phyloP scores from a whole-genome alignment of 805 yeast genomes.

The Kuraishia capsulata region DNA sequence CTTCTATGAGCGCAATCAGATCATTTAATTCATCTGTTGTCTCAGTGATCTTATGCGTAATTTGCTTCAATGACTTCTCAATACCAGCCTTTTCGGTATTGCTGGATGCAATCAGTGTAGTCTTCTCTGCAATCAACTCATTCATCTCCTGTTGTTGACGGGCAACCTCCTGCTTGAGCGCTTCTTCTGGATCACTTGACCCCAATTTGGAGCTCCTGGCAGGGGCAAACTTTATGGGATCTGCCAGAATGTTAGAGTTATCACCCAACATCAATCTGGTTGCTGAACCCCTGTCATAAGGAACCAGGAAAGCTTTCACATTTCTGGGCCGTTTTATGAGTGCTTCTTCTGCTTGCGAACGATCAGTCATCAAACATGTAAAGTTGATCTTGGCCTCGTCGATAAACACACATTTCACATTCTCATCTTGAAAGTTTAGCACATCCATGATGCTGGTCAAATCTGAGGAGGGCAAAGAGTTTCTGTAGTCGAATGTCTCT shows the following conservation, averaged over 20 bases:
- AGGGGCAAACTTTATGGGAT: constrained; percentile 31
- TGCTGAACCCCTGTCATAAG: constrained; percentile 33
- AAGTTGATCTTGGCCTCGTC: constrained; percentile 56
- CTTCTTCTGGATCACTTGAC: background rate
- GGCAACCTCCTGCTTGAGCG: background rate
- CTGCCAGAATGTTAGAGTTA: constrained; percentile 37
- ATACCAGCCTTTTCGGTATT: background rate
- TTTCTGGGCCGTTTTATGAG: constrained; percentile 27
- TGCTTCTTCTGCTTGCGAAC: constrained; percentile 39
- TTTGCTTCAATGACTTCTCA: background rate
- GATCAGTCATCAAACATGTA: constrained; percentile 40
- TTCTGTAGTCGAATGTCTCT: constrained; percentile 47
- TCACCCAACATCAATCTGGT: constrained; percentile 30
- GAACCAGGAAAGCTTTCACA: constrained; percentile 31
- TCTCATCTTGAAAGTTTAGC: constrained; percentile 44
- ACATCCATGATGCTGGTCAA: constrained; percentile 51
- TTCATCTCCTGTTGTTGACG: background rate
- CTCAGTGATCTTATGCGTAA: background rate
- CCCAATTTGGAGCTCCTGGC: background rate
- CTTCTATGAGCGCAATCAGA: background rate
- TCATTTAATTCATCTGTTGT: background rate
- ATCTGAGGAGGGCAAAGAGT: constrained; percentile 30
- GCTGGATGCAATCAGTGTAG: background rate
- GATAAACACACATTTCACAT: constrained; percentile 51
- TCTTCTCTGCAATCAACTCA: background rate